Evolutionary conservation across 176 grass and related monocot genomes (phyloP).

Genomic region (Raddia guianensis): DNA sequence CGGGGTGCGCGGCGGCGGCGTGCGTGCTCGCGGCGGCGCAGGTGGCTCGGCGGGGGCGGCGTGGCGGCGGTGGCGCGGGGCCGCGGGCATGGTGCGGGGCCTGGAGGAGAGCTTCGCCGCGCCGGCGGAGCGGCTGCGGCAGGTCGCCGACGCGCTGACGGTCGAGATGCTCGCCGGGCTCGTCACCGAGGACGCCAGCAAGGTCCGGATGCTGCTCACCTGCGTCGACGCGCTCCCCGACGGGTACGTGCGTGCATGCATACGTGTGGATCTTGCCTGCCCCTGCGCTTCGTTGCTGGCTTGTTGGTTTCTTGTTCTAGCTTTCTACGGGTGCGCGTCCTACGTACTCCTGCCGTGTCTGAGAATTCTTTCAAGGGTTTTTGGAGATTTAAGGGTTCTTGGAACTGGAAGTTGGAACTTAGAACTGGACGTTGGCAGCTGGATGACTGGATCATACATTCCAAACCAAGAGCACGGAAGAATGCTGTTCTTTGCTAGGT

Average conservation of each 20-base stretch:
- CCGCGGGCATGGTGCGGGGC: constrained; percentile 44
- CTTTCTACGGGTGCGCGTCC: background rate
- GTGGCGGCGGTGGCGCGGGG: constrained; percentile 49
- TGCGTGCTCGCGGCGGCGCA: constrained; percentile 51
- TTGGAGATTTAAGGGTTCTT: too few species aligned
- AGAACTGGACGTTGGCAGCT: too few species aligned
- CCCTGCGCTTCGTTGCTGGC: background rate
- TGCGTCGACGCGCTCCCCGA: constrained; percentile 62
- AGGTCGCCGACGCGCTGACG: constrained; percentile 59
- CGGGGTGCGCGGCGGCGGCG: constrained; percentile 48
- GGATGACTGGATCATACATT: too few species aligned
- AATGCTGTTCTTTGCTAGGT: background rate
- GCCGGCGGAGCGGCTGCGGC: constrained; percentile 52
- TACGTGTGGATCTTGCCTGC: background rate
- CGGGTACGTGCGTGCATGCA: constrained; percentile 25
- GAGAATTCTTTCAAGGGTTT: background rate
- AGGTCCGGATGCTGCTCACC: constrained; percentile 80
- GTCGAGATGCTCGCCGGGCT: constrained; percentile 78
- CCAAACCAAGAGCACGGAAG: background rate
- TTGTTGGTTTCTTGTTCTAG: background rate
- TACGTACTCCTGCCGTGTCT: background rate
- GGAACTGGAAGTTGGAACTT: too few species aligned
- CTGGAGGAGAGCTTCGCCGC: constrained; percentile 68
- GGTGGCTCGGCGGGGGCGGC: constrained; percentile 40
- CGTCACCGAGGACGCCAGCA: constrained; percentile 63